Conservation (phyloP, 768 basidiomycete genomes). For the Megacollybia marginata region DNA sequence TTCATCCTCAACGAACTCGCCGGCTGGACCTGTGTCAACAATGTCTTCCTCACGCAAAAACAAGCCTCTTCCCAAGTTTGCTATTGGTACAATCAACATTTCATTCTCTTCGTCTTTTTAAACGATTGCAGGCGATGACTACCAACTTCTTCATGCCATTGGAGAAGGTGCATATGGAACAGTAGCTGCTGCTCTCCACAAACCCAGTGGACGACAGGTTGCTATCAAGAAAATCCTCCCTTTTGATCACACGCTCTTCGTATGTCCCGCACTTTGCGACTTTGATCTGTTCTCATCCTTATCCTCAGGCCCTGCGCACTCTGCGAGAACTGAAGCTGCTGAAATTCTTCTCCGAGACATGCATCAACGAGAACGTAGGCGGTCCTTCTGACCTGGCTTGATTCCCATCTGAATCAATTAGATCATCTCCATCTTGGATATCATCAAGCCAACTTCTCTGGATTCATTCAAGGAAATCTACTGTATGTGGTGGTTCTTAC, state of each 20-base stretch:
- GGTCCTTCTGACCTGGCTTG: constrained; percentile 8
- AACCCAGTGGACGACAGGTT: constrained; percentile 73
- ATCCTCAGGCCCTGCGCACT: constrained; percentile 47
- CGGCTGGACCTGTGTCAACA: no score
- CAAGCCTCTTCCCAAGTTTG: background rate
- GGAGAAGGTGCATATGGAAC: constrained; percentile 89
- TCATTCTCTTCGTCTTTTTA: no score
- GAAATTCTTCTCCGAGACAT: constrained; percentile 75
- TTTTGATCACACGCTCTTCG: constrained; percentile 92
- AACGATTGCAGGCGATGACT: constrained; percentile 35
- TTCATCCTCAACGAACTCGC: no score
- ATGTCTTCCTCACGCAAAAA: background rate
- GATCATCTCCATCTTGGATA: constrained; percentile 92
- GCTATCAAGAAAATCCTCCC: constrained; percentile 96
- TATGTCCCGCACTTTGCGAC: constrained; percentile 17
- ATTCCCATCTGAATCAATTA: constrained; percentile 20
- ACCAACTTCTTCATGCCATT: constrained; percentile 65
- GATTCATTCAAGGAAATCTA: constrained; percentile 86
- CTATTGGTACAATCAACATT: no score
- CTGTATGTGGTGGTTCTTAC: constrained; percentile 28
- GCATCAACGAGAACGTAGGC: constrained; percentile 71
- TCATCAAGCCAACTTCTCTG: constrained; percentile 71
- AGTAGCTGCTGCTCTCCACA: constrained; percentile 83
- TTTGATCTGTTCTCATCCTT: no score
- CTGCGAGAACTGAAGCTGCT: constrained; percentile 87